A percentile compares a stretch with the other conserved stretches of the same genome.
Conservation (phyloP, 2,329 filamentous ascomycete species). For the Teratosphaeria gauchensis region DNA sequence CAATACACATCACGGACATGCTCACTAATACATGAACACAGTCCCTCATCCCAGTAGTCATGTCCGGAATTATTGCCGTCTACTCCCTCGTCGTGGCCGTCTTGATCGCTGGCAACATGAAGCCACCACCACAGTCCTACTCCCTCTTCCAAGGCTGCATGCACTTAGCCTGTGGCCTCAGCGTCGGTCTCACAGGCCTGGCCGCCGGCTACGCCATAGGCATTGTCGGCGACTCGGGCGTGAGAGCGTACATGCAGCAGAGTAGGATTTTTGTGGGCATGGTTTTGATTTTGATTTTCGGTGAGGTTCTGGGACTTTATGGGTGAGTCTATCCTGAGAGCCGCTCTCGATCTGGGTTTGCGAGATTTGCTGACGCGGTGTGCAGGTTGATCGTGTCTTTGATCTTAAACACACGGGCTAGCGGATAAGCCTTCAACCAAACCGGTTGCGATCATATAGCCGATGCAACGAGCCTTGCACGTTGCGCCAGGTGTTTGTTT, state of each 20-base stretch:
- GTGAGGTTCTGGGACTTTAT: slow-evolving; percentile 92
- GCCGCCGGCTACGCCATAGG: slow-evolving; percentile 96
- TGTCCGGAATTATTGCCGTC: slow-evolving; percentile 98
- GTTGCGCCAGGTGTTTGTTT: not conserved
- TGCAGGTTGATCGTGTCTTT: slow-evolving; percentile 79
- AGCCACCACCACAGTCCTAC: slow-evolving; percentile 61
- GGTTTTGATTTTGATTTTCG: slow-evolving; percentile 97
- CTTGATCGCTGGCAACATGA: slow-evolving; percentile 84
- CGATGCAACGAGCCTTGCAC: too few relatives aligned
- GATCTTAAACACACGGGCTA: slow-evolving; percentile 65
- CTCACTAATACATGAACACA: slow-evolving; percentile 25
- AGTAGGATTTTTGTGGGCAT: slow-evolving; percentile 95
- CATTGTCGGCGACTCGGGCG: slow-evolving; percentile 80
- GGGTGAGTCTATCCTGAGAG: slow-evolving; percentile 53
- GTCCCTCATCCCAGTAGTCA: slow-evolving; percentile 83
- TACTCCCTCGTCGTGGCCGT: slow-evolving; percentile 96
- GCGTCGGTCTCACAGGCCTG: slow-evolving; percentile 83
- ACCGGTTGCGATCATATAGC: too few relatives aligned
- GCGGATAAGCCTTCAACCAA: slow-evolving; percentile 9
- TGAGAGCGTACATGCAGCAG: slow-evolving; percentile 92
- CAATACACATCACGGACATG: not conserved
- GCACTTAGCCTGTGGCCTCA: slow-evolving; percentile 83
- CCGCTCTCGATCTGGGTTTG: too few relatives aligned
- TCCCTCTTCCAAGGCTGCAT: slow-evolving; percentile 87
- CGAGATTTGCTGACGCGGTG: not conserved